These are phyloP conservation scores for Xylariaceae sp. DNA, from an alignment of 2,329 filamentous ascomycete genomes.

Conservation along the genomic window DNA sequence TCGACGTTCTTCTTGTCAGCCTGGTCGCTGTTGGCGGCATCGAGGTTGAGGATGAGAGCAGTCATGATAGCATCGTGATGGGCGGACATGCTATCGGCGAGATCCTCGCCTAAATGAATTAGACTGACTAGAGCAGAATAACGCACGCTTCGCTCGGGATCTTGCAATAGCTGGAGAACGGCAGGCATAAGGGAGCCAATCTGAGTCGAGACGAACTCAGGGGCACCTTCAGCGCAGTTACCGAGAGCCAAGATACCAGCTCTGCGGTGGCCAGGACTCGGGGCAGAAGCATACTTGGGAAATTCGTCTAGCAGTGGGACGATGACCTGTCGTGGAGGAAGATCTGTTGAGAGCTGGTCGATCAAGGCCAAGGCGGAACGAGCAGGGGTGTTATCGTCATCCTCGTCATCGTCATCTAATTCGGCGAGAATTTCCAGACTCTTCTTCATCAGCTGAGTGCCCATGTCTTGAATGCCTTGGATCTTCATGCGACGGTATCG, in stretches of 20 bases:
- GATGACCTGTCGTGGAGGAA: slow-evolving; percentile 90
- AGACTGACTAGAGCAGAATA: slow-evolving; percentile 84
- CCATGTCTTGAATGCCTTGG: slow-evolving; percentile 79
- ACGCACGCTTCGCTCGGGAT: slow-evolving; percentile 78
- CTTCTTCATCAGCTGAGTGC: slow-evolving; percentile 81
- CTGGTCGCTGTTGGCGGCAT: slow-evolving; percentile 67
- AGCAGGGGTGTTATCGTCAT: slow-evolving; percentile 82
- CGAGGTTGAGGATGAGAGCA: slow-evolving; percentile 81
- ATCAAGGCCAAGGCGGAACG: slow-evolving; percentile 81
- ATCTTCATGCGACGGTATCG: slow-evolving; percentile 94
- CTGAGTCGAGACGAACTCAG: slow-evolving; percentile 95
- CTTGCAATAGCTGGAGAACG: slow-evolving; percentile 77
- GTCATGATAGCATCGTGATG: slow-evolving; percentile 83
- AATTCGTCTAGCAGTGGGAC: slow-evolving; percentile 87
- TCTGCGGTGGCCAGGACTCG: slow-evolving; percentile 75
- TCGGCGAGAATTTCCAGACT: slow-evolving; percentile 87
- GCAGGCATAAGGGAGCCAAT: slow-evolving; percentile 80
- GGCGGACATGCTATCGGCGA: slow-evolving; percentile 82
- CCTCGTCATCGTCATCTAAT: slow-evolving; percentile 73
- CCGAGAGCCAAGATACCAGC: slow-evolving; percentile 89
- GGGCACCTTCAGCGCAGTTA: slow-evolving; percentile 92
- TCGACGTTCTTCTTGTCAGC: slow-evolving; percentile 72
- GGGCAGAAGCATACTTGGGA: slow-evolving; percentile 71
- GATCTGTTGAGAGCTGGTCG: slow-evolving; percentile 80
- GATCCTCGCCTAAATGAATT: slow-evolving; percentile 86